Evolutionary conservation across 805 yeast species (phyloP).

Genomic region (Starmerella khaoyaiensis): DNA sequence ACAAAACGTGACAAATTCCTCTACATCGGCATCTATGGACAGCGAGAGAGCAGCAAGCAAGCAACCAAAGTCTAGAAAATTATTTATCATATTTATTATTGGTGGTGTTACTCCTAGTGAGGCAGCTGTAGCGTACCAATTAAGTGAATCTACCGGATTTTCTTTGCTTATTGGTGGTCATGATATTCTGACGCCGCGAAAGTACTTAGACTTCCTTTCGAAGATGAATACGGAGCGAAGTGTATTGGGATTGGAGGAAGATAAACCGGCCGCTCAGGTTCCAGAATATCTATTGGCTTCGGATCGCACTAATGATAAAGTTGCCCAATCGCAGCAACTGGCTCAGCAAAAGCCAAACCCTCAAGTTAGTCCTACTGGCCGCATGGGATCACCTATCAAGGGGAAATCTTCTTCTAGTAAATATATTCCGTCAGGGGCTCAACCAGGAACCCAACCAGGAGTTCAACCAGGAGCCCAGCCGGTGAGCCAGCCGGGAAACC

Average conservation of each 20-base stretch:
- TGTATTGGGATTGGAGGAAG: conserved; percentile 25
- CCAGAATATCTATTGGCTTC: conserved; percentile 23
- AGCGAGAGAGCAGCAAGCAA: neutral
- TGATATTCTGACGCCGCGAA: conserved; percentile 39
- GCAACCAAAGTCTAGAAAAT: conserved; percentile 14
- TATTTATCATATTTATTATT: conserved; percentile 61
- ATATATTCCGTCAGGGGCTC: neutral
- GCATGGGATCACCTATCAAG: no score
- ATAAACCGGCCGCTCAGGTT: conserved; percentile 22
- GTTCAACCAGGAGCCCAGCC: no score
- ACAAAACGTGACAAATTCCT: conserved; percentile 26
- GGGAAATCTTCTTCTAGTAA: neutral
- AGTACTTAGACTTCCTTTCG: conserved; percentile 25
- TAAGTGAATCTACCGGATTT: conserved; percentile 41
- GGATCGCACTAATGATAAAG: conserved; percentile 7
- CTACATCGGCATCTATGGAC: neutral
- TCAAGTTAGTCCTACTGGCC: no score
- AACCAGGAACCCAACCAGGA: no score
- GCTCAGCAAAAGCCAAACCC: no score
- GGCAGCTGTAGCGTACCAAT: conserved; percentile 58
- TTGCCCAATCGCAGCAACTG: no score
- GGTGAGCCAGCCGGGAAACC: no score
- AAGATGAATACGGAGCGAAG: conserved; percentile 24
- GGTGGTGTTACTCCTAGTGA: conserved; percentile 88
- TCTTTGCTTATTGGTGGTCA: conserved; percentile 78